A percentile compares a stretch with the other conserved stretches of the same genome.
These are phyloP conservation scores for Drechslerella dactyloides DNA, from an alignment of 2,329 filamentous ascomycete species.

Conservation along the genomic window DNA sequence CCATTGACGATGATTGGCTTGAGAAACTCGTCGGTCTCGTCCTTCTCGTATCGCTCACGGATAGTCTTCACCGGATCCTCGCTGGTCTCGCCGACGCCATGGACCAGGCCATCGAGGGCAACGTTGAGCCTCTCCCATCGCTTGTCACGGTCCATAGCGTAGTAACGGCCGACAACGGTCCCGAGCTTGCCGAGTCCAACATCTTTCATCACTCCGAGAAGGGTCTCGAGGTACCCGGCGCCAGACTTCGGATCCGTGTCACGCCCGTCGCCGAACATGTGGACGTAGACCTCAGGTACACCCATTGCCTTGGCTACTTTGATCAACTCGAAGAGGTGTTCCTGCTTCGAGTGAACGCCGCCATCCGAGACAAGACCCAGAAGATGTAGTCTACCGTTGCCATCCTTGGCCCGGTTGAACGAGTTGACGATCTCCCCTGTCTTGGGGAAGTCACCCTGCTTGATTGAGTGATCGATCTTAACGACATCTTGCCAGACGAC, in stretches of 20 bases:
- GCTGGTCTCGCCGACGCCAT: slow-evolving; percentile 84
- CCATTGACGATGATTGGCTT: slow-evolving; percentile 96
- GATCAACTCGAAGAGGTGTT: slow-evolving; percentile 85
- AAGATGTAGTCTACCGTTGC: slow-evolving; percentile 90
- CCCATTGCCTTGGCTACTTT: slow-evolving; percentile 86
- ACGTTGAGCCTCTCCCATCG: slow-evolving; percentile 94
- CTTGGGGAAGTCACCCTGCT: slow-evolving; percentile 78
- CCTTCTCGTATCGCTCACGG: slow-evolving; percentile 83
- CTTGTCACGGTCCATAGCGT: slow-evolving; percentile 99
- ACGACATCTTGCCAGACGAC: slow-evolving; percentile 98
- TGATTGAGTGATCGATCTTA: slow-evolving; percentile 90
- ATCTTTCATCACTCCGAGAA: slow-evolving; percentile 80
- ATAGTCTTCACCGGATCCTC: slow-evolving; percentile 85
- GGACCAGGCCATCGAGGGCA: slow-evolving; percentile 82
- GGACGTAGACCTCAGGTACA: slow-evolving; percentile 91
- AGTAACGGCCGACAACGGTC: slow-evolving; percentile 89
- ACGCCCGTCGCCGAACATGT: slow-evolving; percentile 98
- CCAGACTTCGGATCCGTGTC: slow-evolving; percentile 98
- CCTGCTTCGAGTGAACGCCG: slow-evolving; percentile 95
- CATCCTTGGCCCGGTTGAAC: slow-evolving; percentile 79
- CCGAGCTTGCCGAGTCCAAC: slow-evolving; percentile 85
- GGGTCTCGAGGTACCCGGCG: slow-evolving; percentile 82
- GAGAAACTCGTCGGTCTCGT: slow-evolving; percentile 95
- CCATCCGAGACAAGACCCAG: slow-evolving; percentile 92
- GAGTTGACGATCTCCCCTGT: slow-evolving; percentile 78